phyloP scores from a whole-genome alignment of 768 basidiomycete genomes.

The Leucosporidium scottii region DNA sequence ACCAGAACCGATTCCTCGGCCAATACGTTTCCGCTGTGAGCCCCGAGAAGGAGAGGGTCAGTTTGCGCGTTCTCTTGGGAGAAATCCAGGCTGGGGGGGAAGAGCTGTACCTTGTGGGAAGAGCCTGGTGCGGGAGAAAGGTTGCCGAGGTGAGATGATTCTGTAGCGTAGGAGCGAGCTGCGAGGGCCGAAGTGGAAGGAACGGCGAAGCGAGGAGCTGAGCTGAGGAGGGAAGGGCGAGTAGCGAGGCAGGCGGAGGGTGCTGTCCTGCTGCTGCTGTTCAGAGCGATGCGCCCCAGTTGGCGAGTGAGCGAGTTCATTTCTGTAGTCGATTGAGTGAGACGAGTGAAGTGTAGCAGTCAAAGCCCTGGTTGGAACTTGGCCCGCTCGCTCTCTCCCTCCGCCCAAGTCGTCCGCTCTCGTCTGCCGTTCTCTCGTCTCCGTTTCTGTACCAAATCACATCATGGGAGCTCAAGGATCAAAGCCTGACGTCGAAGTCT shows the following conservation, averaged over 20 bases:
- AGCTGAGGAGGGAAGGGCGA: not conserved
- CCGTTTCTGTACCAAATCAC: too few species aligned
- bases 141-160: constrained; percentile 52
- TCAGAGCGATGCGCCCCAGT: not conserved
- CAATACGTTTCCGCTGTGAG: constrained; percentile 80
- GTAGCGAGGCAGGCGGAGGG: not conserved
- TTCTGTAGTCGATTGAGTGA: too few species aligned
- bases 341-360: too few species aligned
- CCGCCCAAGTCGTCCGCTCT: not conserved
- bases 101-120: constrained; percentile 53
- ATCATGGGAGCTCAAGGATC: constrained; percentile 19
- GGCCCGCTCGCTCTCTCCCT: not conserved
- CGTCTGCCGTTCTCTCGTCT: too few species aligned
- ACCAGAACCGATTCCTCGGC: constrained; percentile 85
- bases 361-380: too few species aligned
- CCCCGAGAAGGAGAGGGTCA: not conserved
- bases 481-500: constrained; percentile 22
- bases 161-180: constrained; percentile 13
- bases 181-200: not conserved
- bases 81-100: not conserved
- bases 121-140: constrained; percentile 64
- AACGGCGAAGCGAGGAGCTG: not conserved
- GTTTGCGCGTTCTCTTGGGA: not conserved
- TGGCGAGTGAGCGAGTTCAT: not conserved
- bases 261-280: not conserved